Percentiles rank a stretch among this genome's conserved stretches.
These are phyloP conservation scores for Pisolithus tinctorius DNA, from an alignment of 768 basidiomycete species.

Conservation along the genomic window DNA sequence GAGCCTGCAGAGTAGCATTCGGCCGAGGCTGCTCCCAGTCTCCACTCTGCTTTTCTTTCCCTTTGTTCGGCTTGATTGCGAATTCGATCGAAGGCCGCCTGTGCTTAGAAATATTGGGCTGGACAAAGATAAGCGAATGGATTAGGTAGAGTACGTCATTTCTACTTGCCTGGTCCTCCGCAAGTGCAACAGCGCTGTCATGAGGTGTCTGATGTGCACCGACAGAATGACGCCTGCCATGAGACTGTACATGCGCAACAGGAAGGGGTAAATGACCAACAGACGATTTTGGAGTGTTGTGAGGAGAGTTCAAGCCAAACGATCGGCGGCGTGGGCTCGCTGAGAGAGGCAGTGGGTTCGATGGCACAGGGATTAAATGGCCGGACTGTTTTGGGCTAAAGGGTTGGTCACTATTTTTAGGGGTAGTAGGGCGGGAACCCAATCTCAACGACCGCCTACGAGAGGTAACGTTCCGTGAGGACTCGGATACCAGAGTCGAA, in stretches of 20 bases:
- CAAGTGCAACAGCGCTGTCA: constrained; percentile 28
- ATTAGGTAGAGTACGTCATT: neutral
- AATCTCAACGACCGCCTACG: constrained; percentile 28
- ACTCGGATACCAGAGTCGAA: constrained; percentile 18
- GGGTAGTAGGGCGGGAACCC: constrained; percentile 23
- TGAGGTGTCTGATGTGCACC: constrained; percentile 26
- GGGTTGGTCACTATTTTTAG: constrained; percentile 21
- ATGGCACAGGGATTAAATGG: constrained; percentile 22
- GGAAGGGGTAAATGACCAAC: constrained; percentile 22
- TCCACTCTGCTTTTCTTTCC: constrained; percentile 19
- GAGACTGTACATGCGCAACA: constrained; percentile 9
- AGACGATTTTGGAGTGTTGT: constrained; percentile 25
- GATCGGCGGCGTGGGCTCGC: constrained; percentile 29
- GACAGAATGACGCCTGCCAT: constrained; percentile 23
- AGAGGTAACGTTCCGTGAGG: constrained; percentile 6
- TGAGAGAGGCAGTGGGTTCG: constrained; percentile 24
- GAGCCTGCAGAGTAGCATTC: constrained; percentile 1
- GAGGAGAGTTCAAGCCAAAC: constrained; percentile 25
- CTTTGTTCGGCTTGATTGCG: constrained; percentile 14
- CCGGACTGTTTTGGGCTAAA: constrained; percentile 12
- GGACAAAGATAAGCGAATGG: constrained; percentile 1
- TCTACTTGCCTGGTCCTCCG: constrained; percentile 14
- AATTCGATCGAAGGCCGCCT: constrained; percentile 8
- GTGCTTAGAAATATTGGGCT: constrained; percentile 8
- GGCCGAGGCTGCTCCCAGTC: constrained; percentile 5